Percentiles rank a stretch among this genome's conserved stretches.
These are phyloP conservation scores for Dryas alaskensis DNA, from an alignment of 306 rosid species.

Conservation along the genomic window DNA sequence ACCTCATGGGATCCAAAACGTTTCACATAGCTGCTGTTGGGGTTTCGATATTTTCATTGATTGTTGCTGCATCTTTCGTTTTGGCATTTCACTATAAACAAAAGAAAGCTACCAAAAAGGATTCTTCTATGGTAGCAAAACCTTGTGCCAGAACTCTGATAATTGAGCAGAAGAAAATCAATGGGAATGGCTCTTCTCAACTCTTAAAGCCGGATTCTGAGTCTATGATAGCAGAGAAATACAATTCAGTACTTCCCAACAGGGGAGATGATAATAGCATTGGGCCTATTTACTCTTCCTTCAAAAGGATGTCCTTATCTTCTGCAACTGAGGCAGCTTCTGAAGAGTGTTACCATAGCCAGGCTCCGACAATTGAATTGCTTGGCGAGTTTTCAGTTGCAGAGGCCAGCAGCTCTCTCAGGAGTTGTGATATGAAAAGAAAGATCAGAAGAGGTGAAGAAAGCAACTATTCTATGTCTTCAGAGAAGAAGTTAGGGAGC, in stretches of 20 bases:
- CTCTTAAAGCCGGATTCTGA: constrained; percentile 13
- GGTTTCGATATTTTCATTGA: constrained; percentile 17
- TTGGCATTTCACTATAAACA: constrained; percentile 7
- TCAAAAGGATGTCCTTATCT: constrained; percentile 6
- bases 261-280: neutral
- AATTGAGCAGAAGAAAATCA: constrained; percentile 16
- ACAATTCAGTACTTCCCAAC: neutral
- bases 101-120: constrained; percentile 13
- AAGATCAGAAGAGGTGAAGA: constrained; percentile 24
- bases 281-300: constrained; percentile 17
- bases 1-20: constrained; percentile 10
- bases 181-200: constrained; percentile 1
- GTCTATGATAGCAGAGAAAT: neutral
- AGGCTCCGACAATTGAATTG: constrained; percentile 34
- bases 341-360: constrained; percentile 14
- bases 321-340: constrained; percentile 18
- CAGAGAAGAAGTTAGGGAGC: constrained; percentile 16
- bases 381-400: constrained; percentile 44
- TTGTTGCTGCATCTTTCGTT: constrained; percentile 18
- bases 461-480: constrained; percentile 30
- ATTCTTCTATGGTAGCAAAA: constrained; percentile 8
- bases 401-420: constrained; percentile 27
- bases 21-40: constrained; percentile 19
- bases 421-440: constrained; percentile 11
- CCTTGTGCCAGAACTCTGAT: constrained; percentile 12